Conservation (phyloP, 2,329 filamentous ascomycete genomes). For the Xylaria polymorpha region DNA sequence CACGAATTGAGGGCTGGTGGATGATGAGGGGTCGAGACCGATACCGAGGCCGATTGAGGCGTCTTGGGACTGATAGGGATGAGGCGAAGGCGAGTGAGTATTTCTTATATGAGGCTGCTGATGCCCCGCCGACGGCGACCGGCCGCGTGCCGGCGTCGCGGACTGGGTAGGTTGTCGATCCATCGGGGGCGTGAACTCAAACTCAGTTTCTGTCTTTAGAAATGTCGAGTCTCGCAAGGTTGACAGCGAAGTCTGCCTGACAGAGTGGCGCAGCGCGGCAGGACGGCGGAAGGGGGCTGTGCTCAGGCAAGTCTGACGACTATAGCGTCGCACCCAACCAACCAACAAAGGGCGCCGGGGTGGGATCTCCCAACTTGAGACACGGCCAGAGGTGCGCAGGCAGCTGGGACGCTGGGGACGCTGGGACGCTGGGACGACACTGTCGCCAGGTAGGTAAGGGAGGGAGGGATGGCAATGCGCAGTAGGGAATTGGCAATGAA, state of each 20-base stretch:
- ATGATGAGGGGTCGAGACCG: conserved; percentile 64
- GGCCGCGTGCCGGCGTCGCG: conserved; percentile 59
- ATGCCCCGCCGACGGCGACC: conserved; percentile 70
- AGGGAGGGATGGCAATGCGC: conserved; percentile 9
- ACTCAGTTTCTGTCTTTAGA: conserved; percentile 53
- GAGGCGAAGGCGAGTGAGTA: conserved; percentile 72
- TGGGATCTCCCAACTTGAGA: conserved; percentile 36
- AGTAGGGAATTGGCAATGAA: neutral
- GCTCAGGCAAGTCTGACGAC: conserved; percentile 46
- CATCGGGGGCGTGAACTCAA: conserved; percentile 53
- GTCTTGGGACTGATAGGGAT: conserved; percentile 64
- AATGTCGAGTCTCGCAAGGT: conserved; percentile 46
- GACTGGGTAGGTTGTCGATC: conserved; percentile 59
- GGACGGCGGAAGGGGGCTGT: conserved; percentile 48
- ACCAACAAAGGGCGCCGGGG: conserved; percentile 33
- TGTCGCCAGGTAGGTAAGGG: conserved; percentile 19
- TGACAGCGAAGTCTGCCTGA: conserved; percentile 50
- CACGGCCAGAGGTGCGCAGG: conserved; percentile 28
- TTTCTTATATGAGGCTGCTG: conserved; percentile 75
- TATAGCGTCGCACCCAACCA: conserved; percentile 38
- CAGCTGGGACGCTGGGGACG: conserved; percentile 7
- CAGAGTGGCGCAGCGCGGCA: conserved; percentile 48
- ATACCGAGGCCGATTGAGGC: conserved; percentile 67
- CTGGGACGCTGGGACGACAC: neutral
- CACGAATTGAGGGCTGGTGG: conserved; percentile 55